Evolutionary conservation across 2,329 filamentous ascomycete species (phyloP).

Genomic region (Monosporascus sp.): DNA sequence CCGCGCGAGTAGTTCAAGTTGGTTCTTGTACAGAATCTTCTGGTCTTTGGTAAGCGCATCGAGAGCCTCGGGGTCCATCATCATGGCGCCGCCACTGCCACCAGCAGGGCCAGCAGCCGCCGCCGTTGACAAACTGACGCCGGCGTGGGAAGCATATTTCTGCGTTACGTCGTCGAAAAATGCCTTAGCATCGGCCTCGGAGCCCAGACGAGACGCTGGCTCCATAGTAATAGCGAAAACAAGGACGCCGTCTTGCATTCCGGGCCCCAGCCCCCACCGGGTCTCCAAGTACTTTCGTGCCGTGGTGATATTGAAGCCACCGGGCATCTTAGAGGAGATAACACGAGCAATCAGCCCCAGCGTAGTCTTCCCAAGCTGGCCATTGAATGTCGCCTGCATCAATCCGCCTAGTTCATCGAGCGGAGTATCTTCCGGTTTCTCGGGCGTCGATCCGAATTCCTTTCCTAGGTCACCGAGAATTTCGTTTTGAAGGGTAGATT

Average conservation of each 20-base stretch:
- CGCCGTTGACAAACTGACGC: slow-evolving; percentile 76
- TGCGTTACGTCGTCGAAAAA: slow-evolving; percentile 86
- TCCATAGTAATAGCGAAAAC: slow-evolving; percentile 90
- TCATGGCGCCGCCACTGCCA: slow-evolving; percentile 78
- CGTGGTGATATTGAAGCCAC: slow-evolving; percentile 97
- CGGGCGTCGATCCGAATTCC: slow-evolving; percentile 95
- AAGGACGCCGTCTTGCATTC: slow-evolving; percentile 86
- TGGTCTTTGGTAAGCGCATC: slow-evolving; percentile 98
- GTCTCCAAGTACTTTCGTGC: slow-evolving; percentile 94
- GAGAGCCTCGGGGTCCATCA: slow-evolving; percentile 98
- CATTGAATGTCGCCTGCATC: slow-evolving; percentile 98
- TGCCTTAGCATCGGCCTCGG: slow-evolving; percentile 84
- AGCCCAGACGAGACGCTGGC: slow-evolving; percentile 79
- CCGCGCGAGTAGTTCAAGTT: slow-evolving; percentile 88
- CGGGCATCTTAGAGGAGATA: slow-evolving; percentile 98
- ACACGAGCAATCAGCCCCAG: slow-evolving; percentile 87
- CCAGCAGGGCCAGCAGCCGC: slow-evolving; percentile 69
- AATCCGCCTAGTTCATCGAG: slow-evolving; percentile 90
- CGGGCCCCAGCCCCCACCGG: slow-evolving; percentile 81
- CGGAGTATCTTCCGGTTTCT: slow-evolving; percentile 97
- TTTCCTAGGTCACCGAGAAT: slow-evolving; percentile 97
- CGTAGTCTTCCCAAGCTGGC: slow-evolving; percentile 95
- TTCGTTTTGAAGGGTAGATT: slow-evolving; percentile 98
- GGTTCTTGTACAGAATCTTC: slow-evolving; percentile 93
- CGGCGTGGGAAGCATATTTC: slow-evolving; percentile 81